These are phyloP conservation scores for Ophiocordyceps sinensis DNA, from an alignment of 2,329 filamentous ascomycete genomes.

Conservation along the genomic window DNA sequence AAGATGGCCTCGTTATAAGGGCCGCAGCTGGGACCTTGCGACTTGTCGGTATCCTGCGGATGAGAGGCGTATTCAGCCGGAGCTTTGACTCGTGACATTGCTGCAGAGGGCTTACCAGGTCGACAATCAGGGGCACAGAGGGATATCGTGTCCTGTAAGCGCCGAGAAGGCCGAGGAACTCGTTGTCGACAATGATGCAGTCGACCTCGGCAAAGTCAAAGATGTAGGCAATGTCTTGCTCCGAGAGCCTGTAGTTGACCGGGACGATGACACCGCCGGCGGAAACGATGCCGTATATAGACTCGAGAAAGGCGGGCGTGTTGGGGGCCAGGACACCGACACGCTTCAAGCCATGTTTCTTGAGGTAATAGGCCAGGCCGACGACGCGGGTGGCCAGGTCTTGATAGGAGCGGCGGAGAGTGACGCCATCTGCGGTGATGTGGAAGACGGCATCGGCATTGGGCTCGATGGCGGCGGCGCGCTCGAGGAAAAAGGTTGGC, in stretches of 20 bases:
- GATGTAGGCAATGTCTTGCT: constrained; percentile 80
- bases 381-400: constrained; percentile 75
- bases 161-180: constrained; percentile 59
- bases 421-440: constrained; percentile 60
- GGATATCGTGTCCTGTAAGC: constrained; percentile 47
- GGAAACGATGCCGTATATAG: constrained; percentile 74
- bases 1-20: constrained; percentile 73
- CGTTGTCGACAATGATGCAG: constrained; percentile 70
- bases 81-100: neutral
- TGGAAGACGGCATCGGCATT: constrained; percentile 76
- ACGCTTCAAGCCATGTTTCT: constrained; percentile 55
- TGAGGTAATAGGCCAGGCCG: constrained; percentile 77
- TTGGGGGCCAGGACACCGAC: constrained; percentile 85
- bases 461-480: constrained; percentile 79
- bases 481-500: constrained; percentile 74
- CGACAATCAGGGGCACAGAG: constrained; percentile 57
- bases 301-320: constrained; percentile 86
- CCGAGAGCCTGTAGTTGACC: constrained; percentile 51
- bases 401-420: constrained; percentile 62
- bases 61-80: neutral
- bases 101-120: constrained; percentile 31
- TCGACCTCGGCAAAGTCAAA: constrained; percentile 81
- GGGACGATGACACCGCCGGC: constrained; percentile 66
- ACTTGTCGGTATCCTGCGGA: constrained; percentile 58
- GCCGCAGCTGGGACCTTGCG: constrained; percentile 57